A percentile compares a stretch with the other conserved stretches of the same genome.
Evolutionary conservation across 1,139 yeast species (phyloP).

Genomic region (Lodderomyces beijingensis): DNA sequence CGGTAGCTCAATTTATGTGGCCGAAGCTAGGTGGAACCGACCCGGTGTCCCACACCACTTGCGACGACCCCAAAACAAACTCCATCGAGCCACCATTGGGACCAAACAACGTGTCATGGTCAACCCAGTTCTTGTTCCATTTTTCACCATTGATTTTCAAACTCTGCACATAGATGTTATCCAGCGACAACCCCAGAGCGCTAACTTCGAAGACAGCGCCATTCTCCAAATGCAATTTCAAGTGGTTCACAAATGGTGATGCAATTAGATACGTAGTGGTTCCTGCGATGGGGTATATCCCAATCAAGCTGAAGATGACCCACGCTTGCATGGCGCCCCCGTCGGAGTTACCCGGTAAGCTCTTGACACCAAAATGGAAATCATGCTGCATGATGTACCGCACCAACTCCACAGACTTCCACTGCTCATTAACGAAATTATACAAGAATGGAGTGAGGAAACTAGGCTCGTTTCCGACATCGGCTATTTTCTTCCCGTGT

Average conservation of each 20-base stretch:
- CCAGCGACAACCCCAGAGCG: slow-evolving; percentile 21
- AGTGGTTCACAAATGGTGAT: slow-evolving; percentile 27
- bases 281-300: slow-evolving; percentile 35
- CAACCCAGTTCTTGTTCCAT: slow-evolving; percentile 28
- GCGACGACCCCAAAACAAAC: slow-evolving; percentile 21
- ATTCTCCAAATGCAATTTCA: slow-evolving; percentile 21
- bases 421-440: slow-evolving; percentile 25
- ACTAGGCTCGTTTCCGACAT: slow-evolving; percentile 34
- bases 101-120: slow-evolving; percentile 27
- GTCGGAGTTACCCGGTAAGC: slow-evolving; percentile 37
- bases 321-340: slow-evolving; percentile 41
- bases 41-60: slow-evolving; percentile 15
- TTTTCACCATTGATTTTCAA: slow-evolving; percentile 26
- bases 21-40: slow-evolving; percentile 25
- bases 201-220: slow-evolving; percentile 22
- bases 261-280: slow-evolving; percentile 32
- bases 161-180: slow-evolving; percentile 22
- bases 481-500: slow-evolving; percentile 24
- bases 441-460: slow-evolving; percentile 29
- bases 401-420: slow-evolving; percentile 28
- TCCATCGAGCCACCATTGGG: slow-evolving; percentile 23
- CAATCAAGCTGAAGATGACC: slow-evolving; percentile 31
- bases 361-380: slow-evolving; percentile 19
- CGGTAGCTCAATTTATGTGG: slow-evolving; percentile 14
- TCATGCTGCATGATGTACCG: slow-evolving; percentile 25